Evolutionary conservation across 345 rosid genomes (phyloP).

Genomic region (Salix arbutifolia): DNA sequence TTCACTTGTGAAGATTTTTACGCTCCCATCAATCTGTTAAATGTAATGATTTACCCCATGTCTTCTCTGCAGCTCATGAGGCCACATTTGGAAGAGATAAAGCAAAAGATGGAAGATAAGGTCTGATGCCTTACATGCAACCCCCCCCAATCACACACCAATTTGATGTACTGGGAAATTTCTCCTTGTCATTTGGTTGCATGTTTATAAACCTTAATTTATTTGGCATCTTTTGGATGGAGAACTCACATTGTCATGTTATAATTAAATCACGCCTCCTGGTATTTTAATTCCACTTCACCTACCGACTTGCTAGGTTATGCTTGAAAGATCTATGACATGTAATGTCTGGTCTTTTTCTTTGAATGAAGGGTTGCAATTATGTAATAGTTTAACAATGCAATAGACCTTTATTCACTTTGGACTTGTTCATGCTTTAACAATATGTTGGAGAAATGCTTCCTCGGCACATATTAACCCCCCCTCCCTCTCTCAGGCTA

Average conservation of each 20-base stretch:
- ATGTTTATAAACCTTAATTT: no score
- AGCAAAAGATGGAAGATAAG: conserved; percentile 50
- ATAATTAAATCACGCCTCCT: no score
- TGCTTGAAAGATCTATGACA: background rate
- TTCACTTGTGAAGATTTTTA: background rate
- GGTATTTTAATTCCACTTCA: no score
- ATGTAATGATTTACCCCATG: background rate
- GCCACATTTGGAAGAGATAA: conserved; percentile 63
- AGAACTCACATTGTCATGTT: no score
- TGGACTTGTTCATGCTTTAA: background rate
- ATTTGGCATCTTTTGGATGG: no score
- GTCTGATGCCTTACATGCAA: conserved; percentile 21
- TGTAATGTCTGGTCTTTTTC: background rate
- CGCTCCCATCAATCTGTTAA: background rate
- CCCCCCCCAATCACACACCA: no score
- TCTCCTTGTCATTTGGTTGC: no score
- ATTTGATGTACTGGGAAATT: no score
- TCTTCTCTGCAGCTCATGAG: conserved; percentile 57
- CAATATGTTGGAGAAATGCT: background rate
- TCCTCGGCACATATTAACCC: conserved; percentile 1
- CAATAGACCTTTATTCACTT: background rate
- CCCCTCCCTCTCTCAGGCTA: conserved; percentile 33
- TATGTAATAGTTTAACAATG: background rate
- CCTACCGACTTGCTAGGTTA: no score
- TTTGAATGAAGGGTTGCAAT: background rate